Evolutionary conservation across 306 rosid genomes (phyloP), one percentile per base, ranked within the genome.

Genomic region (Lathyrus sativus): DNA sequence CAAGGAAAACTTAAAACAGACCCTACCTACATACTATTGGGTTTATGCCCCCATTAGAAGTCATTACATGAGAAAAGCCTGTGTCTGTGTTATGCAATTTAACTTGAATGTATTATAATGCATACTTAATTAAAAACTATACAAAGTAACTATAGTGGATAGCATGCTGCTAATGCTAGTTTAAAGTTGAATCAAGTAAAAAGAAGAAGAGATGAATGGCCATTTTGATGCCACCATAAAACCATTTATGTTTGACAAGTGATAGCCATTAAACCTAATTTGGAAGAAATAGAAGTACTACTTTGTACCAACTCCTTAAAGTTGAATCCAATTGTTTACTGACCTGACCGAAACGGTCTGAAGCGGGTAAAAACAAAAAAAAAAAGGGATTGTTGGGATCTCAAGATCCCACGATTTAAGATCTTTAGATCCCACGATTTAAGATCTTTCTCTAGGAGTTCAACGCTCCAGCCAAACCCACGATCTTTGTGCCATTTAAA

Each of bases 201-300:
- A 49, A 62, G 11, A 49, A 62, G 11, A 37, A 59, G 38, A 9
- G 9, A 45, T 56, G 66, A 15, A 31, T 33, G 49, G 11, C 33
- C 51, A 31, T 29, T 58, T 37, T 49, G 8, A 38, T 12, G 2
- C 77, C 50, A 54, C 45, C 48, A 55, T 42, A 61, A 62, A 76
- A 13, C 29, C 76, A 62, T 69, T 54, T 62, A 50, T 15, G 26
- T 15, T 1, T 15, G 5, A 64, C 49, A 13, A 14, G 46, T 45
- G 17, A 53, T 18, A 29, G 42, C 63, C 41, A 38, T 39, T 29
- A 66, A 18, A 15, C 37, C 62, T 19, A 14, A 48, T 28, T 65
- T 22, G 1, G 14, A 18, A 9, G 29, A 78, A 28, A 17, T 46
- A 7, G 11, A 73, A 66, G 11, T 6, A 58, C 37, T 71, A 28